A percentile compares a stretch with the other conserved stretches of the same genome.
Evolutionary conservation across 179 eudicot species (phyloP).

Genomic region (Camellia oleifera): DNA sequence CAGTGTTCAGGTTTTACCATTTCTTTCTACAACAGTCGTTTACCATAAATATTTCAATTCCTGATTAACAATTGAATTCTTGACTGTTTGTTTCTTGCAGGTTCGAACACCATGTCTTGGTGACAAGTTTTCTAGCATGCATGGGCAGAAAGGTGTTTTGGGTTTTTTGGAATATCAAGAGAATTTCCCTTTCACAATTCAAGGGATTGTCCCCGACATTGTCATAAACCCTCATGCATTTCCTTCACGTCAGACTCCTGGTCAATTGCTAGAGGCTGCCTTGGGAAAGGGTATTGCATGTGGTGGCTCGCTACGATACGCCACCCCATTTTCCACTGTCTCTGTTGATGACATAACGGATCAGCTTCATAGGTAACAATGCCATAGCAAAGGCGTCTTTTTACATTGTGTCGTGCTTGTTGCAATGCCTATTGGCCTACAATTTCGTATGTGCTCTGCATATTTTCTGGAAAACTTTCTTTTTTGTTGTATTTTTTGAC

Average conservation of each 20-base stretch:
- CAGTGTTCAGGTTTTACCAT: background rate
- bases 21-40: background rate
- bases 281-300: conserved; percentile 40
- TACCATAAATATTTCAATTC: background rate
- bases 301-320: conserved; percentile 44
- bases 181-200: conserved; percentile 25
- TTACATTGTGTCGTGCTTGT: background rate
- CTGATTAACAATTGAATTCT: background rate
- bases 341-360: conserved; percentile 78
- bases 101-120: conserved; percentile 90
- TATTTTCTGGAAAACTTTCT: no score
- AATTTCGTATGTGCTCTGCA: background rate
- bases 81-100: conserved; percentile 29
- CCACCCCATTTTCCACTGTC: conserved; percentile 82
- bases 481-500: no score
- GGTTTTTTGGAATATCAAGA: conserved; percentile 72
- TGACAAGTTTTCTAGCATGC: conserved; percentile 92
- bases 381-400: background rate
- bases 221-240: conserved; percentile 95
- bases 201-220: conserved; percentile 92
- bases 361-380: conserved; percentile 77
- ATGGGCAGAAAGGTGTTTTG: conserved; percentile 91
- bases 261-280: conserved; percentile 88
- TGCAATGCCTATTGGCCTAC: background rate
- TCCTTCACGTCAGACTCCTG: conserved; percentile 93